Evolutionary conservation across 352 stramenopile genomes (phyloP).

Genomic region (Phytophthora megakarya): DNA sequence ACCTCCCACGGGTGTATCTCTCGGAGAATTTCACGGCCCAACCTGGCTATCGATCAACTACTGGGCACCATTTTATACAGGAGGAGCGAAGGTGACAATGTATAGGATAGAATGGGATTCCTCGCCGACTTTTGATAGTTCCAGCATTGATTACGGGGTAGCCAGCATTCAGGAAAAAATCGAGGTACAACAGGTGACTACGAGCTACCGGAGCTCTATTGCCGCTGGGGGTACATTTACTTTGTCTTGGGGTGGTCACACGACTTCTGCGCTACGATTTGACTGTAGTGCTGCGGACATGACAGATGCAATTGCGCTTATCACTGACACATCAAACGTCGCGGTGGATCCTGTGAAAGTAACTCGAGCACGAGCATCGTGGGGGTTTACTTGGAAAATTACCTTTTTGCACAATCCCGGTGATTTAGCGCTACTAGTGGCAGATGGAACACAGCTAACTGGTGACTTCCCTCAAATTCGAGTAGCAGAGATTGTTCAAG

Average conservation of each 20-base stretch:
- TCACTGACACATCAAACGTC: constrained; percentile 83
- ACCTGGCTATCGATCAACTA: constrained; percentile 87
- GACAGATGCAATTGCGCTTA: constrained; percentile 73
- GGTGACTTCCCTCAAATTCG: constrained; percentile 88
- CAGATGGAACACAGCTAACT: constrained; percentile 80
- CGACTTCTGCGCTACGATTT: constrained; percentile 63
- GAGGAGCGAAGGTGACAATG: constrained; percentile 88
- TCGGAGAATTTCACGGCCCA: constrained; percentile 77
- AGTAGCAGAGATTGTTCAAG: constrained; percentile 66
- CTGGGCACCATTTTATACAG: constrained; percentile 82
- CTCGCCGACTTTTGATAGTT: constrained; percentile 79
- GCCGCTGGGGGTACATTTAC: constrained; percentile 88
- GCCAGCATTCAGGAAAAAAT: constrained; percentile 86
- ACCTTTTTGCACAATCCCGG: constrained; percentile 90
- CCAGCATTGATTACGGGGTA: constrained; percentile 81
- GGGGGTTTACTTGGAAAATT: constrained; percentile 93
- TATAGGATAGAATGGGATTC: constrained; percentile 94
- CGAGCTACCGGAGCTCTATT: constrained; percentile 65
- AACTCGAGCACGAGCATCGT: constrained; percentile 58
- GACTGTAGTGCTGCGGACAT: constrained; percentile 78
- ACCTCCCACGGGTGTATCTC: constrained; percentile 69
- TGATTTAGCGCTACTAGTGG: constrained; percentile 88
- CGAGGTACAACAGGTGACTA: constrained; percentile 92
- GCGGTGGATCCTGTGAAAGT: constrained; percentile 83
- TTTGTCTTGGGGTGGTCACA: constrained; percentile 90